Evolutionary conservation across 2,329 filamentous ascomycete species (phyloP).

Genomic region (Colletotrichum sp.): DNA sequence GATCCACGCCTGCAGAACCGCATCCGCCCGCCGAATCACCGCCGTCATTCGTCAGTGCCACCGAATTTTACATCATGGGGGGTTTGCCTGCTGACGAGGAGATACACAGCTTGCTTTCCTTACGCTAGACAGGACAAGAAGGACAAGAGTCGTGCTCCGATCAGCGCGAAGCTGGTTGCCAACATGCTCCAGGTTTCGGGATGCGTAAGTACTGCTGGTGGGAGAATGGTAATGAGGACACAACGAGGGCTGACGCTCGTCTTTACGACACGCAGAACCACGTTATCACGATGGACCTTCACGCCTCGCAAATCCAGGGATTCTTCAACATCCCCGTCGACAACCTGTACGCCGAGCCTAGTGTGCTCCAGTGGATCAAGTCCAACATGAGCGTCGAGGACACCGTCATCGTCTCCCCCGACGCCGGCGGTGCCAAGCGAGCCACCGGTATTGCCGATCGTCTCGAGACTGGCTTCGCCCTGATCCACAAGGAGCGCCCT

Average conservation of each 20-base stretch:
- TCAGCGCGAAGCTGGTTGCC: conserved; percentile 86
- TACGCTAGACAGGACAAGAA: conserved; percentile 95
- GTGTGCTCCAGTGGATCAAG: conserved; percentile 82
- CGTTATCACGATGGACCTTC: conserved; percentile 87
- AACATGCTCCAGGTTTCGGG: conserved; percentile 92
- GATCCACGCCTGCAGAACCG: conserved; percentile 78
- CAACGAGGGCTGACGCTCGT: not conserved
- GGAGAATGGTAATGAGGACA: not conserved
- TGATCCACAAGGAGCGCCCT: conserved; percentile 81
- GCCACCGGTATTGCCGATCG: conserved; percentile 87
- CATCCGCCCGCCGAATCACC: conserved; percentile 77
- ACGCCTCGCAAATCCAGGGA: conserved; percentile 85
- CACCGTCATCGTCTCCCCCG: conserved; percentile 85
- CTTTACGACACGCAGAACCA: conserved; percentile 19
- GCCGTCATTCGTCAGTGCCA: conserved; percentile 64
- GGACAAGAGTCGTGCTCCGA: conserved; percentile 82
- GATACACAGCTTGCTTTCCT: conserved; percentile 74
- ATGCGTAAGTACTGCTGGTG: conserved; percentile 45
- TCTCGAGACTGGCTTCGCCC: conserved; percentile 80
- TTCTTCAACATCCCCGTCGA: conserved; percentile 78
- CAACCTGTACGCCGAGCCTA: conserved; percentile 86
- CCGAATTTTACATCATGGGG: not conserved
- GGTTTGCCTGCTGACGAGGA: not conserved
- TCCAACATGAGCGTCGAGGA: conserved; percentile 78
- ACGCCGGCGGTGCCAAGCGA: conserved; percentile 86